phyloP scores from a whole-genome alignment of 2,329 filamentous ascomycete genomes.

The Penicillium sp. region DNA sequence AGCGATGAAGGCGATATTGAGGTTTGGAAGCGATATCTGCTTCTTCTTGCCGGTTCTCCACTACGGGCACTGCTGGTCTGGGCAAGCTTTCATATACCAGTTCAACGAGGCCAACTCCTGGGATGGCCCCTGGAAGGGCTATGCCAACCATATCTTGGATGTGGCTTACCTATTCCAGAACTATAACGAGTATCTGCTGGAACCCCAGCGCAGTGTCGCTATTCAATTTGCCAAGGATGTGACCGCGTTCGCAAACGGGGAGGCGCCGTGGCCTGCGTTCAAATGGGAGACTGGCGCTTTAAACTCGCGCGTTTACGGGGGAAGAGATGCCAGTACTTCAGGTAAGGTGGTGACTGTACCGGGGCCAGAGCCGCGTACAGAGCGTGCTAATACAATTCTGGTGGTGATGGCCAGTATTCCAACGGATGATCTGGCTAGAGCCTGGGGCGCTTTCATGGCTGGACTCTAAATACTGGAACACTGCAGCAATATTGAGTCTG shows the following conservation, averaged over 20 bases:
- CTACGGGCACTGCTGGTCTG: neutral
- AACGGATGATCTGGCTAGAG: neutral
- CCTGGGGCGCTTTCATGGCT: no score
- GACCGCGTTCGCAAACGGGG: neutral
- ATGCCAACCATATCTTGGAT: constrained; percentile 2
- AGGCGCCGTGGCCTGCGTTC: neutral
- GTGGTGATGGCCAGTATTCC: neutral
- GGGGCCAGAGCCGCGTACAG: neutral
- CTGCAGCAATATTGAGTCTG: no score
- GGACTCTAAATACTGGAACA: no score
- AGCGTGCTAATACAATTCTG: neutral
- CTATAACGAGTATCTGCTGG: neutral
- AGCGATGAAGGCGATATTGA: neutral
- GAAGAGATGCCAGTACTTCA: neutral
- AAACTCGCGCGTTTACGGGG: neutral
- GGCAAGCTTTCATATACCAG: neutral
- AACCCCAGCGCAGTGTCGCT: neutral
- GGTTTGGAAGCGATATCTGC: neutral
- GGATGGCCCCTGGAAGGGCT: constrained; percentile 3
- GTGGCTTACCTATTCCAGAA: neutral
- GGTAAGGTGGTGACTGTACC: neutral
- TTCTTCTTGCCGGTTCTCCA: neutral
- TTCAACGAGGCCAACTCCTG: constrained; percentile 3
- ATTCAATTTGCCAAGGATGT: neutral
- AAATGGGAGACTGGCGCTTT: neutral